phyloP scores from a whole-genome alignment of 306 rosid genomes.

The Cajanus cajan region DNA sequence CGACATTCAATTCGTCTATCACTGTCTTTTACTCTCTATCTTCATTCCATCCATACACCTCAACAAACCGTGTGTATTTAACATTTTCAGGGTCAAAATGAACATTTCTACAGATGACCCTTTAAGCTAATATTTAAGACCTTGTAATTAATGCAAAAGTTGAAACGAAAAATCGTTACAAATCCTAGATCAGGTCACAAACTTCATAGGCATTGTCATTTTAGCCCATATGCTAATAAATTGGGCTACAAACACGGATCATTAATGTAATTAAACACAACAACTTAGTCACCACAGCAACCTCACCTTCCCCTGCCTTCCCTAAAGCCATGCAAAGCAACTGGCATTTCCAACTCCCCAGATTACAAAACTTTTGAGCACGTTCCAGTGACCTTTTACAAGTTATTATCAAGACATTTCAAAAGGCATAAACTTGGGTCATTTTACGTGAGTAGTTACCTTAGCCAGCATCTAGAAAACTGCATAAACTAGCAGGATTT shows the following conservation, averaged over 20 bases:
- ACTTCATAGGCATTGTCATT: not conserved
- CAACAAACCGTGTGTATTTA: too few species aligned
- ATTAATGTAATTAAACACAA: not conserved
- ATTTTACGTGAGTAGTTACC: not conserved
- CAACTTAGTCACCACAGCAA: not conserved
- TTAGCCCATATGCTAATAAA: not conserved
- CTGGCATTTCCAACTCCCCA: too few species aligned
- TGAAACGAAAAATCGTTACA: not conserved
- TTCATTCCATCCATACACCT: too few species aligned
- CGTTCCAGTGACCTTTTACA: not conserved
- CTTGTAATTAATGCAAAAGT: not conserved
- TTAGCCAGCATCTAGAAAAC: not conserved
- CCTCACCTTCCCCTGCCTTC: not conserved
- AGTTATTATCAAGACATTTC: not conserved
- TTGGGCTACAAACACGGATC: not conserved
- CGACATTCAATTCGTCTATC: too few species aligned
- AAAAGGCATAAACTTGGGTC: not conserved
- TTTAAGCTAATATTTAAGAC: not conserved
- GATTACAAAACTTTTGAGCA: not conserved
- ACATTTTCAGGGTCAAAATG: too few species aligned
- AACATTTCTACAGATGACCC: too few species aligned
- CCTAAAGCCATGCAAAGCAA: not conserved
- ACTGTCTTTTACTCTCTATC: too few species aligned
- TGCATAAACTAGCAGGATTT: not conserved
- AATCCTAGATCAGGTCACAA: not conserved